Conservation (phyloP, 306 rosid genomes). For the Glycyrrhiza uralensis region DNA sequence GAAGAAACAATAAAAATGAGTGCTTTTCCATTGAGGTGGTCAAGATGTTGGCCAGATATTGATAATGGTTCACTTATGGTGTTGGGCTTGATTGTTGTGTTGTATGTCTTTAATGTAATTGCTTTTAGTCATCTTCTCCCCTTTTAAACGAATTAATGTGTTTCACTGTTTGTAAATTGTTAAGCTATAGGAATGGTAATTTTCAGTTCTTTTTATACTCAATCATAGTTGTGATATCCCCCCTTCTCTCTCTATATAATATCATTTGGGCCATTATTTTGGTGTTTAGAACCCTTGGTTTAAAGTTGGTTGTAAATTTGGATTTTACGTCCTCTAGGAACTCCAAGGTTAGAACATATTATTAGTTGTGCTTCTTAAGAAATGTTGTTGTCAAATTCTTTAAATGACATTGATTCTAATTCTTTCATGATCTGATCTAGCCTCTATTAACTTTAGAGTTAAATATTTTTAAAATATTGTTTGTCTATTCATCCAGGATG, state of each 20-base stretch:
- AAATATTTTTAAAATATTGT: constrained; percentile 26
- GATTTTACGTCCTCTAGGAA: constrained; percentile 11
- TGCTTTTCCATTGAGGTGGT: background rate
- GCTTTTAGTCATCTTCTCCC: background rate
- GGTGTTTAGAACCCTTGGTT: constrained; percentile 3
- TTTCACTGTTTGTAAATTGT: background rate
- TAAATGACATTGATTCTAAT: constrained; percentile 15
- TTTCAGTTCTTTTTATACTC: background rate
- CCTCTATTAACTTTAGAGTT: constrained; percentile 28
- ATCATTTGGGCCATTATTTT: constrained; percentile 5
- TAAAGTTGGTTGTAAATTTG: constrained; percentile 7
- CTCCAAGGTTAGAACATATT: constrained; percentile 4
- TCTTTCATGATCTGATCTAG: constrained; percentile 24
- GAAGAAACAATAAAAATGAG: background rate
- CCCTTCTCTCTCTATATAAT: background rate
- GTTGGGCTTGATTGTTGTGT: background rate
- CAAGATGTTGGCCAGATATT: background rate
- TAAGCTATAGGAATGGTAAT: background rate
- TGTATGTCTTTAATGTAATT: background rate
- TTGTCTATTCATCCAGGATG: constrained; percentile 45
- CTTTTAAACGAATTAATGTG: background rate
- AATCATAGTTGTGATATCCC: background rate
- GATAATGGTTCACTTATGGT: background rate
- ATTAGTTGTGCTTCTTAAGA: constrained; percentile 20
- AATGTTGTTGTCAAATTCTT: constrained; percentile 16